phyloP scores from a whole-genome alignment of 2,329 filamentous ascomycete genomes.

The Beauveria rudraprayagi region DNA sequence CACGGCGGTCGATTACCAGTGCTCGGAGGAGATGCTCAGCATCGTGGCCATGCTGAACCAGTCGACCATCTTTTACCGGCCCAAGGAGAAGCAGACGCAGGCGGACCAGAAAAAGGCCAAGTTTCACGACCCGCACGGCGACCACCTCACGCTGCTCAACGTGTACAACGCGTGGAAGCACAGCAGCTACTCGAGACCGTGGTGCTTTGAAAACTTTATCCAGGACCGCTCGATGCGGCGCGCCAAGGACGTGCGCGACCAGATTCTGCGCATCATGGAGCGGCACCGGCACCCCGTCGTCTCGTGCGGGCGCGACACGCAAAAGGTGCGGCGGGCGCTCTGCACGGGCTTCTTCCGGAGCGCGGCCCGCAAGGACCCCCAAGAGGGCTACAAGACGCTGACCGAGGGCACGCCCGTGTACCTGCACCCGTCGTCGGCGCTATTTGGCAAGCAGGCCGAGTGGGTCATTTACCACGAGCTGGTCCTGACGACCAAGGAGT shows the following conservation, averaged over 20 bases:
- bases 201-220: constrained; percentile 98
- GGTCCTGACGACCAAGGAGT: constrained; percentile 91
- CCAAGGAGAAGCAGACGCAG: constrained; percentile 93
- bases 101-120: constrained; percentile 97
- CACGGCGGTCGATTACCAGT: constrained; percentile 75
- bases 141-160: constrained; percentile 90
- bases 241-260: constrained; percentile 85
- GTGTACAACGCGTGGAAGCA: constrained; percentile 97
- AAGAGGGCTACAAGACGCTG: constrained; percentile 95
- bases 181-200: constrained; percentile 71
- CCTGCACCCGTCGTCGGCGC: constrained; percentile 80
- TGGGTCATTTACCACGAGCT: constrained; percentile 92
- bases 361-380: constrained; percentile 85
- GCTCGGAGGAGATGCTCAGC: constrained; percentile 86
- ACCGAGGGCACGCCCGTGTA: constrained; percentile 93
- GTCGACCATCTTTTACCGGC: constrained; percentile 82
- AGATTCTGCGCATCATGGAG: constrained; percentile 89
- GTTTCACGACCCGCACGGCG: constrained; percentile 90
- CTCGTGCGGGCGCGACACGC: constrained; percentile 80
- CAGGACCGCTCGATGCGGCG: constrained; percentile 83
- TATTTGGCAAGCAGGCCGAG: constrained; percentile 94
- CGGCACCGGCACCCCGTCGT: constrained; percentile 76
- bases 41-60: constrained; percentile 94
- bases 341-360: constrained; percentile 96
- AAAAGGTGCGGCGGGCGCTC: constrained; percentile 78